These are phyloP conservation scores for Neurospora terricola DNA, from an alignment of 495 filamentous ascomycete species.

Conservation along the genomic window DNA sequence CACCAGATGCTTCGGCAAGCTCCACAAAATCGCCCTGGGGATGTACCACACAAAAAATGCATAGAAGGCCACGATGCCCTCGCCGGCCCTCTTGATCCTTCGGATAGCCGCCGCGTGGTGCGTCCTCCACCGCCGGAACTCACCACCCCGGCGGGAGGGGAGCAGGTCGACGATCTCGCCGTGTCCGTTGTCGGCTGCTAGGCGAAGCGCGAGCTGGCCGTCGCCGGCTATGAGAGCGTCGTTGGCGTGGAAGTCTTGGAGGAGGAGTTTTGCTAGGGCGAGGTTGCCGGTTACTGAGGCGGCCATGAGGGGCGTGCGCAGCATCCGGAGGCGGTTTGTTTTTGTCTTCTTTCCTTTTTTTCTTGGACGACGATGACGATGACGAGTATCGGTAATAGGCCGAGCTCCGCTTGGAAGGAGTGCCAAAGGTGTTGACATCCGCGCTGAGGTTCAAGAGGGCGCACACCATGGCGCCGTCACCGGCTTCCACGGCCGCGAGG, in stretches of 20 bases:
- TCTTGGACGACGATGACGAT: not conserved
- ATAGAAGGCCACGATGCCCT: constrained; percentile 13
- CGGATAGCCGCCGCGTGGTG: constrained; percentile 12
- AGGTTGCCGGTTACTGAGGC: constrained; percentile 18
- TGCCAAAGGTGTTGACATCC: constrained; percentile 14
- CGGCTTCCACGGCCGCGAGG: constrained; percentile 21
- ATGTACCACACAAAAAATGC: constrained; percentile 19
- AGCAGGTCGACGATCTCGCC: constrained; percentile 22
- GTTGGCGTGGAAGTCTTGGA: constrained; percentile 16
- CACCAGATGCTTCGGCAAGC: constrained; percentile 20
- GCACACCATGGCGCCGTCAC: constrained; percentile 21
- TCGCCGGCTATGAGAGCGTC: constrained; percentile 21
- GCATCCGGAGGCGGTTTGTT: not conserved
- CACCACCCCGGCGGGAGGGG: constrained; percentile 22
- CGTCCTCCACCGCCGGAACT: constrained; percentile 17
- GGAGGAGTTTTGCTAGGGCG: constrained; percentile 15
- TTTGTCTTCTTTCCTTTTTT: not conserved
- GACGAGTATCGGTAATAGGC: not conserved
- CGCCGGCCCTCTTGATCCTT: constrained; percentile 10
- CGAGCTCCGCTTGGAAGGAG: not conserved
- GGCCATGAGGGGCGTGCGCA: constrained; percentile 26
- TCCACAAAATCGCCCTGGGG: constrained; percentile 21
- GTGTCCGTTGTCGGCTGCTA: constrained; percentile 19
- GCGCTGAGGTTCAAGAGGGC: constrained; percentile 23
- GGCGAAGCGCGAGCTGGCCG: constrained; percentile 20